Evolutionary conservation across 768 basidiomycete species (phyloP).

Genomic region (Termitomyces sp.): DNA sequence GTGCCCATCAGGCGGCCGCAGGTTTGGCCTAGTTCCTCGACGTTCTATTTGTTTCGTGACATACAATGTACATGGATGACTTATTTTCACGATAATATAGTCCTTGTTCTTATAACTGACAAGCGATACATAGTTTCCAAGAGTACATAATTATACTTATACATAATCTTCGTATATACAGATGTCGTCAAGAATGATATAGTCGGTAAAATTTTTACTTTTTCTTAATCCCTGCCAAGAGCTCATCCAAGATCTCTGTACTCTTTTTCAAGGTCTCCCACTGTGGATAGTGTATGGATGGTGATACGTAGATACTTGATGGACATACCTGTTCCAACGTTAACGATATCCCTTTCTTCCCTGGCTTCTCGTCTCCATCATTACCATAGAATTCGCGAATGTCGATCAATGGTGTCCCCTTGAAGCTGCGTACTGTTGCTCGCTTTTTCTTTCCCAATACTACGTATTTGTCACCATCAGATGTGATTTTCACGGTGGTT

Average conservation of each 20-base stretch:
- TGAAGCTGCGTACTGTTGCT: conserved; percentile 44
- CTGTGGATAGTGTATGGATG: conserved; percentile 21
- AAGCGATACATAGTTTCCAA: background rate
- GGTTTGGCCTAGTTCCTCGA: conserved; percentile 40
- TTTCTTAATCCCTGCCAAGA: conserved; percentile 33
- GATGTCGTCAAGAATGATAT: background rate
- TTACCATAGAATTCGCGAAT: conserved; percentile 68
- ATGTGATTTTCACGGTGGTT: conserved; percentile 19
- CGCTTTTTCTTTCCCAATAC: conserved; percentile 72
- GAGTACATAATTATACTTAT: background rate
- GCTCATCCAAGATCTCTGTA: conserved; percentile 41
- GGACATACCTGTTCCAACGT: conserved; percentile 52
- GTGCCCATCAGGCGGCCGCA: conserved; percentile 68
- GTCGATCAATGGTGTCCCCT: conserved; percentile 55
- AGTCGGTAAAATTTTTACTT: conserved; percentile 16
- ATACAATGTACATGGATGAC: background rate
- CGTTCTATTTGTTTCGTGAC: background rate
- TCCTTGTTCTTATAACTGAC: background rate
- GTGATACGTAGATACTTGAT: background rate
- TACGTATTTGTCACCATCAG: conserved; percentile 49
- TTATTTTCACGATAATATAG: background rate
- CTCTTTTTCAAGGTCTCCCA: conserved; percentile 52
- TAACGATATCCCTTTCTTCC: conserved; percentile 77
- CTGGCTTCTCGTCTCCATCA: conserved; percentile 58
- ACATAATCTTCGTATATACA: background rate